phyloP scores from a whole-genome alignment of 805 yeast species.

The Candida wancherniae region DNA sequence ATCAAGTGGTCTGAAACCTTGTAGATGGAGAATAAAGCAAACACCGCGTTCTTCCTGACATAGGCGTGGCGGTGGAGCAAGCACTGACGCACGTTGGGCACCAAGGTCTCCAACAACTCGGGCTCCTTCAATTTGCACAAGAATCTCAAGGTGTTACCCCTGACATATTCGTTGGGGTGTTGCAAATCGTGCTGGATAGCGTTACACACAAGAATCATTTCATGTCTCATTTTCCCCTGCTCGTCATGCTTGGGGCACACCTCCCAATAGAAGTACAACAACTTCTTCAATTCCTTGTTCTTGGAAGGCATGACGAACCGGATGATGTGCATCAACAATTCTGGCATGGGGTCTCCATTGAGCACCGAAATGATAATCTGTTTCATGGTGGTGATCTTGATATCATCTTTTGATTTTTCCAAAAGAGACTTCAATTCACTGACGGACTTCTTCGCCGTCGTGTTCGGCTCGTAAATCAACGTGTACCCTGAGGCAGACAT shows the following conservation, averaged over 20 bases:
- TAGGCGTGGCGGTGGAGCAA: conserved; percentile 96
- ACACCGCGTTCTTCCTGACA: conserved; percentile 94
- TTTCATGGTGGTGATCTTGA: conserved; percentile 86
- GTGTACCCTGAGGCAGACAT: conserved; percentile 54
- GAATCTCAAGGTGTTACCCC: conserved; percentile 93
- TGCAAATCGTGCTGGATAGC: conserved; percentile 96
- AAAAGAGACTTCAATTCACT: conserved; percentile 71
- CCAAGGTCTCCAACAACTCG: conserved; percentile 90
- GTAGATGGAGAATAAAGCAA: conserved; percentile 80
- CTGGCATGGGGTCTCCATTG: conserved; percentile 91
- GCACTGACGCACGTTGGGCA: conserved; percentile 87
- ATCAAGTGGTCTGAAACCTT: conserved; percentile 79
- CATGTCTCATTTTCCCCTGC: conserved; percentile 91
- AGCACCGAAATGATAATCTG: conserved; percentile 79
- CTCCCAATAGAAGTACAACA: conserved; percentile 96
- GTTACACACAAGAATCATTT: conserved; percentile 97
- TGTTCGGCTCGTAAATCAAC: conserved; percentile 71
- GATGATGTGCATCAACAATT: conserved; percentile 91
- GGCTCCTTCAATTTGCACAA: conserved; percentile 87
- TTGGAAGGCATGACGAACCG: conserved; percentile 96
- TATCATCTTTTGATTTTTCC: conserved; percentile 87
- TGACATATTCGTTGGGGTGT: conserved; percentile 94
- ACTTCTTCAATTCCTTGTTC: conserved; percentile 84
- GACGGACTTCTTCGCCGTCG: conserved; percentile 57
- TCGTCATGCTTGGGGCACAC: conserved; percentile 87